Base-by-base conservation (phyloP, 176 grass and related monocot genomes). In the Lolium perenne region DNA sequence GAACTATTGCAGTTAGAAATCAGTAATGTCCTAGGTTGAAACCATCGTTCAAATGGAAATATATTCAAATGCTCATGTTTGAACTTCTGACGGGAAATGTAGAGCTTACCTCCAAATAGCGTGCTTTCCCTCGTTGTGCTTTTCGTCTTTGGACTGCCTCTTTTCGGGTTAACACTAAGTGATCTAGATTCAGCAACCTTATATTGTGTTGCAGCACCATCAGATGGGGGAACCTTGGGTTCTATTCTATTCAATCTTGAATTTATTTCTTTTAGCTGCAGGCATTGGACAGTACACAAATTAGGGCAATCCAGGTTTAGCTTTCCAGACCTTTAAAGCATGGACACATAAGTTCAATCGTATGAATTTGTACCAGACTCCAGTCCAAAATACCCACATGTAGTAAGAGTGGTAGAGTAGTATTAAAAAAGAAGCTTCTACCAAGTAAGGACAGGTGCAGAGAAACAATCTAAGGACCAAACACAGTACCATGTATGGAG, bases 231-330 rank as follows among this genome's bases (percentile, higher is more conserved):
- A 86, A 81, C 62, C 59, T 94, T 98, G 75, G 96, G 96, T 72
- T 98, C 93, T 87, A 98, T 90, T 83, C 70, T 94, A 71, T 98
- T 94, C 86, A 98, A 76, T 71, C 85, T 91, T 84, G 81, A 91
- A 62, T 91, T 95, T 88, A 98, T 98, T 81, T 98, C 96, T 86
- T 95, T 98, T 76, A 98, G 86, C 96, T 98, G 91, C 86, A 81
- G 40, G 70, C 29, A 92, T 77, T 72, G 80, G 80, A 67, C 56
- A 85, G 83, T 79, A 88, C 40, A 88, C 22, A 77, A 45, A 77
- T 73, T 61, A 82, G 25, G 14, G 8, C 79, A 83, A 58, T 74
- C 57, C 10, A 64, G 7, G 8, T 73, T 20, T 74, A 40, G 14
- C 12, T 66, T 57, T 23, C 74, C 25, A 74, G 25, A 66, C 16